These are phyloP conservation scores for Theileria parva DNA, from an alignment of 169 alveolate genomes.

Conservation along the genomic window DNA sequence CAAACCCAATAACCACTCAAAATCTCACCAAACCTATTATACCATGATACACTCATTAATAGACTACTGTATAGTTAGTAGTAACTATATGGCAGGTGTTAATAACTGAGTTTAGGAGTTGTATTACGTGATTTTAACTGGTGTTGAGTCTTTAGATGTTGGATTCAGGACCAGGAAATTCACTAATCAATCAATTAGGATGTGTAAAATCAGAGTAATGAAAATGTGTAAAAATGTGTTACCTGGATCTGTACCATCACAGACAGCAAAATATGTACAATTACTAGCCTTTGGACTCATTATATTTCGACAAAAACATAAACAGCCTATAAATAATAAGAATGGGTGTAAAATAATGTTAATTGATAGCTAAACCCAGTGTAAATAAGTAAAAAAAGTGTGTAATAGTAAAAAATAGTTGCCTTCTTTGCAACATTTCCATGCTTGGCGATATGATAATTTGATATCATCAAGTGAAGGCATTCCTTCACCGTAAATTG, in stretches of 20 bases:
- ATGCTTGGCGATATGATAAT: conserved; percentile 52
- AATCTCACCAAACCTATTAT: conserved; percentile 56
- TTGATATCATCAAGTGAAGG: conserved; percentile 35
- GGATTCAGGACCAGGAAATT: conserved; percentile 58
- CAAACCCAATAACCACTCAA: conserved; percentile 61
- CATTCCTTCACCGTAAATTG: conserved; percentile 52
- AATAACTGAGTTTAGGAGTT: not conserved
- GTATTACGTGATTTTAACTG: conserved; percentile 32
- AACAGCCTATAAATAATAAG: conserved; percentile 31
- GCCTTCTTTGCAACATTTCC: conserved; percentile 61
- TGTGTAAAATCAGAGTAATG: not conserved
- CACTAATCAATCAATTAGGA: conserved; percentile 23
- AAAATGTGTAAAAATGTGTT: not conserved
- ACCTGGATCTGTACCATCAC: conserved; percentile 68
- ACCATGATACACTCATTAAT: too few relatives aligned
- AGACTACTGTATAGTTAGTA: too few relatives aligned
- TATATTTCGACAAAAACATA: conserved; percentile 38
- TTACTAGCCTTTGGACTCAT: conserved; percentile 54
- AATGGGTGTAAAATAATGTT: not conserved
- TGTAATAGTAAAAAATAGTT: too few relatives aligned
- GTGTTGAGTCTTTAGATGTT: conserved; percentile 7
- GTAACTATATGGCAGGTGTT: not conserved
- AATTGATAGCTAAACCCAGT: not conserved
- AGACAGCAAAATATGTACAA: conserved; percentile 48
- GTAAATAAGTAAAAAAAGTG: not conserved